Percentiles rank a stretch among this genome's conserved stretches.
phyloP scores from a whole-genome alignment of 2,329 filamentous ascomycete species.

The Bipolaris oryzae region DNA sequence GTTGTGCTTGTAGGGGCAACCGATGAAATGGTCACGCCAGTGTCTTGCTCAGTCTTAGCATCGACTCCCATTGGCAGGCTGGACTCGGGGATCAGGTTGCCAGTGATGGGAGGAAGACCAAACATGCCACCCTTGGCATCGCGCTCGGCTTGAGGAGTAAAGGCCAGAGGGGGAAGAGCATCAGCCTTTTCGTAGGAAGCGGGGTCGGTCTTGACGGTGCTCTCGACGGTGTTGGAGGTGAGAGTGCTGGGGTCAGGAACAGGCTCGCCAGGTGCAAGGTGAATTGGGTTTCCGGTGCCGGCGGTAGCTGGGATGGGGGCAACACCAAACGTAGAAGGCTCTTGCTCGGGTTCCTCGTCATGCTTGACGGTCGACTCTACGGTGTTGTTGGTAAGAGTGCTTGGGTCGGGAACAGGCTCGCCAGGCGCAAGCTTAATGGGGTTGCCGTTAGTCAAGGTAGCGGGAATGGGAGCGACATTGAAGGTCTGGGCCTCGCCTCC shows the following conservation, averaged over 20 bases:
- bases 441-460: slow-evolving; percentile 68
- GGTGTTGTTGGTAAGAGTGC: slow-evolving; percentile 69
- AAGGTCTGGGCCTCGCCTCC: slow-evolving; percentile 54
- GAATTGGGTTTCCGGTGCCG: slow-evolving; percentile 76
- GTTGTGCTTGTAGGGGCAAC: slow-evolving; percentile 54
- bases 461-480: slow-evolving; percentile 64
- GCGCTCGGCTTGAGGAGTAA: slow-evolving; percentile 51
- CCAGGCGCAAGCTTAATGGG: slow-evolving; percentile 79
- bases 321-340: slow-evolving; percentile 57
- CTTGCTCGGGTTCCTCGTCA: slow-evolving; percentile 39
- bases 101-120: slow-evolving; percentile 57
- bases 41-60: slow-evolving; percentile 47
- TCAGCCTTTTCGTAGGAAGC: slow-evolving; percentile 86
- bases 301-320: slow-evolving; percentile 65
- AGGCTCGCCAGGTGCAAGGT: slow-evolving; percentile 78
- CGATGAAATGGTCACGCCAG: slow-evolving; percentile 51
- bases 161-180: slow-evolving; percentile 56
- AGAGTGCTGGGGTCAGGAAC: slow-evolving; percentile 71
- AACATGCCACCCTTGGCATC: slow-evolving; percentile 54
- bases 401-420: slow-evolving; percentile 75
- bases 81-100: slow-evolving; percentile 79
- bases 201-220: slow-evolving; percentile 65
- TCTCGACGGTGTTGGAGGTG: slow-evolving; percentile 72
- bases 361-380: slow-evolving; percentile 64
- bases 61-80: slow-evolving; percentile 71